Evolutionary conservation across 164 flowering plant genomes (phyloP).

Genomic region (Kingdonia uniflora): DNA sequence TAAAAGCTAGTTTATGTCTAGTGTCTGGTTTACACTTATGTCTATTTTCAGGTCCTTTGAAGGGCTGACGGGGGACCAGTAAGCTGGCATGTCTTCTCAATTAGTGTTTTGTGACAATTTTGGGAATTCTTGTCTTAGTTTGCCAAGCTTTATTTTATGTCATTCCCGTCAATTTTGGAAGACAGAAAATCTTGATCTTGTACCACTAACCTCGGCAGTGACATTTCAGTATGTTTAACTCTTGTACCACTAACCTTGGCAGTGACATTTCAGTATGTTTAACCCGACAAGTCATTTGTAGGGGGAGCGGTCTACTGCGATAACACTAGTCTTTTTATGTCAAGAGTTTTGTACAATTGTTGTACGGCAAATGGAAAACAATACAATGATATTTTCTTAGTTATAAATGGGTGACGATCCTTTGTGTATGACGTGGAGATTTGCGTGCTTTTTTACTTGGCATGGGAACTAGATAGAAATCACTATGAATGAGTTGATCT

Average conservation of each 20-base stretch:
- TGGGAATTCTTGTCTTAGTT: conserved; percentile 44
- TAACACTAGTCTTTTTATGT: conserved; percentile 27
- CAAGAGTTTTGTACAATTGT: conserved; percentile 23
- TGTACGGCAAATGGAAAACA: conserved; percentile 14
- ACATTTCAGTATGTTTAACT: conserved; percentile 23
- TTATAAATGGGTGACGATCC: too few relatives aligned
- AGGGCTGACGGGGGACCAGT: conserved; percentile 56
- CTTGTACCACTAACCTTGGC: too few relatives aligned
- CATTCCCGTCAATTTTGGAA: conserved; percentile 39
- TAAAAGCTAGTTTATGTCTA: conserved; percentile 11
- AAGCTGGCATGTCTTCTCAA: conserved; percentile 53
- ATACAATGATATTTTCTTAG: neutral
- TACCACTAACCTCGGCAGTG: too few relatives aligned
- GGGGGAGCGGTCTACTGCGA: conserved; percentile 27
- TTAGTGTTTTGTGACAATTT: conserved; percentile 45
- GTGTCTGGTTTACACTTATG: conserved; percentile 16
- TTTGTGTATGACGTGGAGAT: conserved; percentile 10
- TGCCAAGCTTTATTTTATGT: conserved; percentile 27
- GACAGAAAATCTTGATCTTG: too few relatives aligned
- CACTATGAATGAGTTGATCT: too few relatives aligned
- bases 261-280: conserved; percentile 24
- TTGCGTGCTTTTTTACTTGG: too few relatives aligned
- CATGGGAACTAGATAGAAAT: too few relatives aligned
- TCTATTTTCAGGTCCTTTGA: conserved; percentile 68
- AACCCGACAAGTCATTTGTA: conserved; percentile 26